Evolutionary conservation across 2,329 filamentous ascomycete species (phyloP), one percentile per base, ranked within the genome.

Genomic region (Juglanconis oblonga): DNA sequence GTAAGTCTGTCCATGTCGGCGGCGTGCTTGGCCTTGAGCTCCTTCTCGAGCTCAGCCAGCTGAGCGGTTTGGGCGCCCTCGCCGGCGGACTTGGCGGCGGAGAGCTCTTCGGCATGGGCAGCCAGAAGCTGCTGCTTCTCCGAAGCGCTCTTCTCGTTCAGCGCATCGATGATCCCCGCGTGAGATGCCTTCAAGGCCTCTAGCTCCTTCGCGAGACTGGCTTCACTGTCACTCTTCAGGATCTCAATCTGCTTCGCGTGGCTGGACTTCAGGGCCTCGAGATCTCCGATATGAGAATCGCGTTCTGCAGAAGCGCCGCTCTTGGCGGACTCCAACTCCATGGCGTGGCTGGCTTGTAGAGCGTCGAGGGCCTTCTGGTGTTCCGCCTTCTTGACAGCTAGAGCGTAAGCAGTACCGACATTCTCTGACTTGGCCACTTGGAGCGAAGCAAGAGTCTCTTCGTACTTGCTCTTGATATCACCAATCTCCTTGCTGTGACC

Each of bases 271-370:
- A 87, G 72, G 8, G 78, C 68, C 44, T 86, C 79, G 2, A 87
- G 71, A 66, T 85, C 81, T 33, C 73, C 71, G 7, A 80, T 63
- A 51, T 81, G 78, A 31, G 78, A 71, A 35, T 82, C 77, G 62
- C 77, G 74, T 55, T 83, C 81, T 24, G 79, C 75, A 44, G 79
- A 78, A 14, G 79, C 77, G 52, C 74, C 76, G 56, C 78, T 81
- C 75, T 85, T 84, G 55, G 82, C 82, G 38, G 72, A 72, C 70
- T 86, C 82, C 9, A 88, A 69, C 67, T 84, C 83, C 73, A 86
- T 81, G 5, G 82, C 81, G 66, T 87, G 82, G 64, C 77, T 82
- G 9, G 81, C 79, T 61, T 77, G 80, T 51, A 88, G 72, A 2
- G 81, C 79, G 45, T 85, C 81, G 1, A 88, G 71, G 47, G 77